Evolutionary conservation across 768 basidiomycete genomes (phyloP).

Genomic region (Crassisporium funariophilum): DNA sequence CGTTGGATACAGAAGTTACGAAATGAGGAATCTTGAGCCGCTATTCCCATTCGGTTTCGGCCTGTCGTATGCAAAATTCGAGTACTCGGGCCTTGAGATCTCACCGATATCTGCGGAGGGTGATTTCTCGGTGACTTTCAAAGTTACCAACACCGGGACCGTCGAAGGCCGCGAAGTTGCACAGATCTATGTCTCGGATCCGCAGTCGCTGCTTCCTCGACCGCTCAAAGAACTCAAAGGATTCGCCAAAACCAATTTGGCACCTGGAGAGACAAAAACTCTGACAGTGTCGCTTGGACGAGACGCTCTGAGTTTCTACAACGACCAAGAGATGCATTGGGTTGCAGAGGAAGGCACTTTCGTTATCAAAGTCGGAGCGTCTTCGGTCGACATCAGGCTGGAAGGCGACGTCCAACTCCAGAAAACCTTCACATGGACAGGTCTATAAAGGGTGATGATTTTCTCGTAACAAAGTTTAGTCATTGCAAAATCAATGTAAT

Average conservation of each 20-base stretch:
- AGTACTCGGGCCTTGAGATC: conserved; percentile 44
- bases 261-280: conserved; percentile 43
- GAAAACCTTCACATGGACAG: conserved; percentile 42
- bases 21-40: conserved; percentile 43
- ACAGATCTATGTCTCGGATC: conserved; percentile 51
- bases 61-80: conserved; percentile 61
- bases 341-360: conserved; percentile 51
- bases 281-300: conserved; percentile 43
- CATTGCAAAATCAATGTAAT: too few species aligned
- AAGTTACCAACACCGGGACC: conserved; percentile 45
- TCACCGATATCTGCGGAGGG: conserved; percentile 34
- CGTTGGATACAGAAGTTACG: conserved; percentile 56
- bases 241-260: conserved; percentile 48
- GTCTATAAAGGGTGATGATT: conserved; percentile 29
- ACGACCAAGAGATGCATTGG: conserved; percentile 45
- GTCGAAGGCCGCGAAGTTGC: conserved; percentile 48
- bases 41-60: conserved; percentile 61
- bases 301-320: conserved; percentile 52
- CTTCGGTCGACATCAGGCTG: conserved; percentile 45
- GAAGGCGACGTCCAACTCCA: conserved; percentile 35
- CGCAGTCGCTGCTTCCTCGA: conserved; percentile 42
- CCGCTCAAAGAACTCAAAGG: conserved; percentile 49
- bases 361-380: conserved; percentile 45
- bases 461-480: too few species aligned
- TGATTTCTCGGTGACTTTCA: conserved; percentile 43